A percentile compares a stretch with the other conserved stretches of the same genome.
Evolutionary conservation across 768 basidiomycete species (phyloP).

Genomic region (Tylopilus rubrobrunneus): DNA sequence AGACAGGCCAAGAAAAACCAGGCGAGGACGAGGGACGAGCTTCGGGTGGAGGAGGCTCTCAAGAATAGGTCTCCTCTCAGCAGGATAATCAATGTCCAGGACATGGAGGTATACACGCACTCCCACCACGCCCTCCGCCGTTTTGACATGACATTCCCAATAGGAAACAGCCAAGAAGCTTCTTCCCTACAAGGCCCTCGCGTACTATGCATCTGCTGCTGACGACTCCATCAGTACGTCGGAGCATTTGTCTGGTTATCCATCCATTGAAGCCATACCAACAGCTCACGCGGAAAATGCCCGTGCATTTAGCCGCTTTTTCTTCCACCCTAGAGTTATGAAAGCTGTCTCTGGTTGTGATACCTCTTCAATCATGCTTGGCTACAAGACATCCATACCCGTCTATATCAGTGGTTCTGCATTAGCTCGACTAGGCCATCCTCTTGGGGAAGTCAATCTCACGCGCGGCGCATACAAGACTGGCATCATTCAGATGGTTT

Average conservation of each 20-base stretch:
- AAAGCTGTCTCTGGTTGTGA: constrained; percentile 58
- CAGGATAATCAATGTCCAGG: constrained; percentile 69
- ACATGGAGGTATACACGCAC: constrained; percentile 64
- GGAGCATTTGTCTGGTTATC: constrained; percentile 2
- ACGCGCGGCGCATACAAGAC: constrained; percentile 62
- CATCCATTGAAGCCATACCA: constrained; percentile 9
- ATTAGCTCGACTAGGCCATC: constrained; percentile 83
- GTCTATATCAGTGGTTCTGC: constrained; percentile 83
- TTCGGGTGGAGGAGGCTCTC: constrained; percentile 60
- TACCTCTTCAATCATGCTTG: constrained; percentile 70
- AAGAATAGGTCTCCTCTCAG: constrained; percentile 59
- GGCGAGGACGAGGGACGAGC: constrained; percentile 63
- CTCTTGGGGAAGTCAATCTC: constrained; percentile 83
- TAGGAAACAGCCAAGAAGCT: constrained; percentile 70
- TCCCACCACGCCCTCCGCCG: not conserved
- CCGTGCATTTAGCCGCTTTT: constrained; percentile 80
- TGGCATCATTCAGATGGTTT: constrained; percentile 83
- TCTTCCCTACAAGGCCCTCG: constrained; percentile 69
- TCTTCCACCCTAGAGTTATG: constrained; percentile 84
- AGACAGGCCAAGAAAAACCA: constrained; percentile 36
- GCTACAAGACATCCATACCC: constrained; percentile 68
- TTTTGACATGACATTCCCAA: not conserved
- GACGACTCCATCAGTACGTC: constrained; percentile 79
- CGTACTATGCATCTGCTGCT: constrained; percentile 83
- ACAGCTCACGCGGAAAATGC: constrained; percentile 65